Conservation (phyloP, 768 basidiomycete genomes). For the Boletales sp. region DNA sequence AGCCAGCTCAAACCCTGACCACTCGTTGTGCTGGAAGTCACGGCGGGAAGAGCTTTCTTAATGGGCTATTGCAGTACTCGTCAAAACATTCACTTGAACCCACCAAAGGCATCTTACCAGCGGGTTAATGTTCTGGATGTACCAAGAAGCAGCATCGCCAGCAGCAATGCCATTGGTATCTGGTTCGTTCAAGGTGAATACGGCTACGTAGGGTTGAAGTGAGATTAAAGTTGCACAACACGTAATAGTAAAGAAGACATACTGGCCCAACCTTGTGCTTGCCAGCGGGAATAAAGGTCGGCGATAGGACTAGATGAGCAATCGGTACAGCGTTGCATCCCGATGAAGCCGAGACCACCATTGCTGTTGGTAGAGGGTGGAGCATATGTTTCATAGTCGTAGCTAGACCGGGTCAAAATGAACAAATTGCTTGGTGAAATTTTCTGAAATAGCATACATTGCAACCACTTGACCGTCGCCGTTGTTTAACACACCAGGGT, state of each 20-base stretch:
- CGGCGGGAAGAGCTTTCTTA: conserved; percentile 34
- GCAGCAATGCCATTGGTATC: conserved; percentile 30
- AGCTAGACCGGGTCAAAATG: neutral
- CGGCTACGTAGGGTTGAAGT: conserved; percentile 23
- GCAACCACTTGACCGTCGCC: conserved; percentile 32
- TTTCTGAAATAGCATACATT: conserved; percentile 21
- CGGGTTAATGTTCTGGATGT: conserved; percentile 35
- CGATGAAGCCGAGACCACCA: conserved; percentile 32
- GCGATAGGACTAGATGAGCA: conserved; percentile 35
- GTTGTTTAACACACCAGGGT: conserved; percentile 32
- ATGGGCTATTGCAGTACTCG: neutral
- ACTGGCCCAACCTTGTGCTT: conserved; percentile 32
- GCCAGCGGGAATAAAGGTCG: conserved; percentile 29
- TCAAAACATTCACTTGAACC: no score
- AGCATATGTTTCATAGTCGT: conserved; percentile 36
- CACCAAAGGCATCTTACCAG: conserved; percentile 19
- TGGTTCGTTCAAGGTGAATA: conserved; percentile 37
- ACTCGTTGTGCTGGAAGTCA: conserved; percentile 31
- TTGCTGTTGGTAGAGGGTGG: conserved; percentile 34
- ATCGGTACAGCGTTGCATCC: conserved; percentile 22
- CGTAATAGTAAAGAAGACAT: conserved; percentile 1
- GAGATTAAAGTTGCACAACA: neutral
- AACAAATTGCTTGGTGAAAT: neutral
- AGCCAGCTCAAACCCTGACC: conserved; percentile 37
- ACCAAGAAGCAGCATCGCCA: conserved; percentile 33